Percentiles rank a stretch among this genome's conserved stretches.
Evolutionary conservation across 805 yeast species (phyloP).

Genomic region (Teunomyces aglyptinius): DNA sequence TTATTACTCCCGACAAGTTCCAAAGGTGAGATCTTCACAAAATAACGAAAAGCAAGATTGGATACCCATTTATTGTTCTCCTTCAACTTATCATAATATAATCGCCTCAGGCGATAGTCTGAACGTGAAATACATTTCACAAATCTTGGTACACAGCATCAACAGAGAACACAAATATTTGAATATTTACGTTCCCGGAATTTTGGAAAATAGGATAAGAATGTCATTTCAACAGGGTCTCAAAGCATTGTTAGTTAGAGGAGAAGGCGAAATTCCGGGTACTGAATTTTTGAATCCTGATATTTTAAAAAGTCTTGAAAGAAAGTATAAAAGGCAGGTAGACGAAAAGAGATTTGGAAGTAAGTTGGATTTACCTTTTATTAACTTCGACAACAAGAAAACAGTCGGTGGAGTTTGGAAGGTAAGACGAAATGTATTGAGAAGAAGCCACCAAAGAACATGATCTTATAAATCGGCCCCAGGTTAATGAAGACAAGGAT

Average conservation of each 20-base stretch:
- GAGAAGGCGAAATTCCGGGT: constrained; percentile 64
- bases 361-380: constrained; percentile 14
- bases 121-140: constrained; percentile 38
- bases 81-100: constrained; percentile 11
- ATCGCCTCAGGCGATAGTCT: not conserved
- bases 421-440: constrained; percentile 52
- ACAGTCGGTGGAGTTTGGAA: constrained; percentile 58
- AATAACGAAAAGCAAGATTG: not conserved
- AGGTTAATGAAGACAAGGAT: not conserved
- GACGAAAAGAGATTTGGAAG: constrained; percentile 4
- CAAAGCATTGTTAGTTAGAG: constrained; percentile 51
- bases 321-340: constrained; percentile 6
- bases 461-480: not conserved
- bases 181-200: constrained; percentile 57
- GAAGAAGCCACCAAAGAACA: constrained; percentile 21
- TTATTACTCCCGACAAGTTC: constrained; percentile 5
- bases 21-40: not conserved
- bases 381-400: constrained; percentile 29
- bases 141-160: constrained; percentile 68
- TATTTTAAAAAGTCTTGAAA: constrained; percentile 20
- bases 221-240: constrained; percentile 13
- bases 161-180: constrained; percentile 37
- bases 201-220: constrained; percentile 11
- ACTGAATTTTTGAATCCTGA: constrained; percentile 46
- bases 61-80: constrained; percentile 19